Conservation (phyloP, 139 green algal species). For the Limnomonas spitsbergensis region DNA sequence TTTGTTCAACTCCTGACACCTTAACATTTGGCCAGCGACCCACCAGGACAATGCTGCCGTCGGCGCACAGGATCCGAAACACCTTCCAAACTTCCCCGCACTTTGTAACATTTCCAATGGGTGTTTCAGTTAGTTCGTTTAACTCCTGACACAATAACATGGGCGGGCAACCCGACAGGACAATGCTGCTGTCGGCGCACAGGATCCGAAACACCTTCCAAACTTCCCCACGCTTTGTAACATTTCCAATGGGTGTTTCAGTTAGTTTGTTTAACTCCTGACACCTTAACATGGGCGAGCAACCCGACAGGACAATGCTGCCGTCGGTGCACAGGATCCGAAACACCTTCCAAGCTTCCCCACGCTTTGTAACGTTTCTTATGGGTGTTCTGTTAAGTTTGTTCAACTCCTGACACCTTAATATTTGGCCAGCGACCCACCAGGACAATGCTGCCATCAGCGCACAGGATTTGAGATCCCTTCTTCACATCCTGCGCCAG, state of each 20-base stretch:
- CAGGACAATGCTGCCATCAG: conserved; percentile 94
- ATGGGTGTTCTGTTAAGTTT: no score
- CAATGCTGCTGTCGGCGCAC: conserved; percentile 88
- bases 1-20: neutral
- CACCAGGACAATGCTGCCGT: conserved; percentile 84
- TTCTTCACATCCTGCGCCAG: conserved; percentile 82
- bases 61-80: conserved; percentile 85
- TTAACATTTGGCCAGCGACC: neutral
- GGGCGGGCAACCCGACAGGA: conserved; percentile 50
- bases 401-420: neutral
- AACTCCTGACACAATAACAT: neutral
- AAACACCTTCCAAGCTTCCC: no score
- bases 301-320: conserved; percentile 73
- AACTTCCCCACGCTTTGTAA: no score
- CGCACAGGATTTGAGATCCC: conserved; percentile 84
- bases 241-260: no score
- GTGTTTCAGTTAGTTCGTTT: no score
- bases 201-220: no score
- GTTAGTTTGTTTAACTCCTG: no score
- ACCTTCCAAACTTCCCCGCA: no score
- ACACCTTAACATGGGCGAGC: neutral
- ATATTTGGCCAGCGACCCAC: conserved; percentile 28
- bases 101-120: no score
- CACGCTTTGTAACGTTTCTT: no score
- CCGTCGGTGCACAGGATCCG: conserved; percentile 89